phyloP scores from a whole-genome alignment of 805 yeast genomes.

The Yarrowia alimentaria region DNA sequence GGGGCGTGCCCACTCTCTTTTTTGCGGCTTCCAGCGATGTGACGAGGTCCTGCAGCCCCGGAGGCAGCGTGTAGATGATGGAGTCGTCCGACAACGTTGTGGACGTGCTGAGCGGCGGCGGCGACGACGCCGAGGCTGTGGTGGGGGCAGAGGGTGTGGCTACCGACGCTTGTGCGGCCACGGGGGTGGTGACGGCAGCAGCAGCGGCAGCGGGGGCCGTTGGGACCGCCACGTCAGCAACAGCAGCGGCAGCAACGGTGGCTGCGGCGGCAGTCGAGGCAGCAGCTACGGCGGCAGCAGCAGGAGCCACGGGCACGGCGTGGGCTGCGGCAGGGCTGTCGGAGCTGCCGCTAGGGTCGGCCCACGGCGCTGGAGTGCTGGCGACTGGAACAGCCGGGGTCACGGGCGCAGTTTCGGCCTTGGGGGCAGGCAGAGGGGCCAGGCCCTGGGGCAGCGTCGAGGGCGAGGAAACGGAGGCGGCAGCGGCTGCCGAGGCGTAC shows the following conservation, averaged over 20 bases:
- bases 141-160: neutral
- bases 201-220: slow-evolving; percentile 3
- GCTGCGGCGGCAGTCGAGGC: slow-evolving; percentile 35
- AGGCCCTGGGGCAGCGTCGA: slow-evolving; percentile 11
- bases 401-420: no score
- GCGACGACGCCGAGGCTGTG: slow-evolving; percentile 27
- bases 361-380: no score
- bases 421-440: slow-evolving; percentile 26
- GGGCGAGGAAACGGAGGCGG: slow-evolving; percentile 34
- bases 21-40: slow-evolving; percentile 44
- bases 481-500: slow-evolving; percentile 56
- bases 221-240: neutral
- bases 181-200: slow-evolving; percentile 32
- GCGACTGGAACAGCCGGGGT: no score
- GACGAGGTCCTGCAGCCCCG: slow-evolving; percentile 44
- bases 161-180: neutral
- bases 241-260: slow-evolving; percentile 29
- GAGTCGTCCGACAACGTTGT: slow-evolving; percentile 31
- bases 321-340: no score
- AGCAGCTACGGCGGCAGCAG: slow-evolving; percentile 32
- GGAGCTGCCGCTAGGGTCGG: no score
- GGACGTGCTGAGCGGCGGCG: slow-evolving; percentile 32
- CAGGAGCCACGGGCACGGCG: slow-evolving; percentile 30
- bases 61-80: slow-evolving; percentile 38
- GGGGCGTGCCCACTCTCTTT: slow-evolving; percentile 51